Evolutionary conservation across 768 basidiomycete genomes (phyloP), one percentile per base, ranked within the genome.

Genomic region (Thelephora ganbajun): DNA sequence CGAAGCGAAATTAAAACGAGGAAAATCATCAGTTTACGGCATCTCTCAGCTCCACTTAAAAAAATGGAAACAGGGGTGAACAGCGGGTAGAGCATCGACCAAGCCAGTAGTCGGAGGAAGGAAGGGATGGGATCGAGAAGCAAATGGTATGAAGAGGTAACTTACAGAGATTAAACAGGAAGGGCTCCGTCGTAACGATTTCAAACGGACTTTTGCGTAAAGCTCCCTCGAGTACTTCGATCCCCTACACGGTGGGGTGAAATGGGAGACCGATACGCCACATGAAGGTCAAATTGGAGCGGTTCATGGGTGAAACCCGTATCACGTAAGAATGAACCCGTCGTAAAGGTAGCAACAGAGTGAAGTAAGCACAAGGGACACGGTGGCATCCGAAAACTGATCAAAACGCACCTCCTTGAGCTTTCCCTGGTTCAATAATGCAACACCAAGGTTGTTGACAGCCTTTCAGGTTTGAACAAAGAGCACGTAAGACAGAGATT

Each of bases 91-190:
- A 30, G 26, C 26, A 9, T 30, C 26, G 26, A 30, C 9, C 26
- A 4, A 30, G 26, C 26, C 26, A 9, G 9, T 9, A 9, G 9
- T 9, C 26, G 5, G 5, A 9, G 26, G 9, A 30, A n/a, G n/a
- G n/a, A n/a, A n/a, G n/a, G n/a, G n/a, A n/a, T n/a, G 26, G 5
- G 26, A 30, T 30, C 4, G 26, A 30, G 9, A 4, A 30, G 26
- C 26, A 30, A 30, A 30, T 9, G 26, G 26, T 4, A 30, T 30
- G 26, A 9, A 7, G 3, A 20, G 14, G 45, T 22, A 1, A 64
- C 80, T 50, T 59, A 88, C 88, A 83, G 6, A 91, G 69, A 52
- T 91, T 91, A 63, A 90, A 90, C 39, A 90, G 59, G 63, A 85
- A 85, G 4, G 87, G 87, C 56, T 90, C 87, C 6, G 83, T 82